Percentiles rank a stretch among this genome's conserved stretches.
Evolutionary conservation across 2,329 filamentous ascomycete species (phyloP).

Genomic region (Aspergillus niger): DNA sequence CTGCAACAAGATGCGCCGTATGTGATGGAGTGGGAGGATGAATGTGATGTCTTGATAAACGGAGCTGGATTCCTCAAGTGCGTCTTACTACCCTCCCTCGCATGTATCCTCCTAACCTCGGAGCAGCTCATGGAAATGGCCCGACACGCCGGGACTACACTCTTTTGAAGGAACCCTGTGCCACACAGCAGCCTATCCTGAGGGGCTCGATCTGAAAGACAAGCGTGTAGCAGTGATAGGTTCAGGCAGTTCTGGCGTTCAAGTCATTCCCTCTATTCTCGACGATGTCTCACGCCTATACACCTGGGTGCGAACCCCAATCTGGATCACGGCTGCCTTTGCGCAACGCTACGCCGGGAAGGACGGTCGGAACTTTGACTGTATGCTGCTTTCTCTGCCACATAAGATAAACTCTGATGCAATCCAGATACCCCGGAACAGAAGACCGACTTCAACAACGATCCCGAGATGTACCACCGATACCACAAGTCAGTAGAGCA

Average conservation of each 20-base stretch:
- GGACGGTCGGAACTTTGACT: slow-evolving; percentile 8
- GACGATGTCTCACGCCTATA: slow-evolving; percentile 37
- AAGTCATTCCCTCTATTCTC: slow-evolving; percentile 35
- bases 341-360: slow-evolving; percentile 7
- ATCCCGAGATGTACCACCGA: slow-evolving; percentile 10
- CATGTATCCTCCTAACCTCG: neutral
- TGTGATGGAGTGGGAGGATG: slow-evolving; percentile 28
- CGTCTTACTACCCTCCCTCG: neutral
- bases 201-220: slow-evolving; percentile 34
- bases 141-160: slow-evolving; percentile 48
- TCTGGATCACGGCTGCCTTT: slow-evolving; percentile 8
- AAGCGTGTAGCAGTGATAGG: slow-evolving; percentile 39
- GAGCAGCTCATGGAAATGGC: slow-evolving; percentile 43
- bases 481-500: slow-evolving; percentile 14
- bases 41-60: slow-evolving; percentile 37
- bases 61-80: slow-evolving; percentile 41
- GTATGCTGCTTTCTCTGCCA: neutral
- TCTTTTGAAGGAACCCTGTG: slow-evolving; percentile 48
- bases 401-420: neutral
- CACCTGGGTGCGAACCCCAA: slow-evolving; percentile 19
- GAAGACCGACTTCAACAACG: slow-evolving; percentile 6
- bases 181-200: slow-evolving; percentile 48
- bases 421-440: slow-evolving; percentile 1
- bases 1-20: neutral
- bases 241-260: slow-evolving; percentile 42